Evolutionary conservation across 345 rosid genomes (phyloP), one percentile per base, ranked within the genome.

Genomic region (Eucalyptus coolabah): DNA sequence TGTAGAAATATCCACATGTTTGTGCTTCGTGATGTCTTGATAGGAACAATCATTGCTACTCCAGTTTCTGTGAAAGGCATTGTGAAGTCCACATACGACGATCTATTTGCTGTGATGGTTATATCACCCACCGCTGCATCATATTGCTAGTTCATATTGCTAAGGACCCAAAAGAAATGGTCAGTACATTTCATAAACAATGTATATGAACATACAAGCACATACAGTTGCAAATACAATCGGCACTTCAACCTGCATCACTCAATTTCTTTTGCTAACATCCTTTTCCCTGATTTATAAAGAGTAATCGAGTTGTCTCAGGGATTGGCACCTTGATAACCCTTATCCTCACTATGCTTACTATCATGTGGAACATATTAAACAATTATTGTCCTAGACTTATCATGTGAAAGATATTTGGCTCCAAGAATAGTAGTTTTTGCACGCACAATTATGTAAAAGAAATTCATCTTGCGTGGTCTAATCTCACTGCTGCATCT

Each of bases 1-100:
- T 93, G 89, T 14, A 94, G 89, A 91, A 96, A 96, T 60, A 93
- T 91, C 97, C 96, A 94, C 85, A 90, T 88, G 69, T 91, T 90
- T 69, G 85, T 93, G 54, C 87, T 86, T 45, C 82, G 89, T 10
- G 90, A 86, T 1, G 88, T 59, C 69, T 89, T 37, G 3, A 89
- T 89, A 51, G 88, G 83, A 88, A 93, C 96, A 28, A 95, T 89
- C 94, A 93, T 91, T n/a, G 92, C 90, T 87, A 94, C 91, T n/a
- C 95, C 94, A 37, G 93, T 86, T 10, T 94, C 95, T 1, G 94
- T 60, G 89, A 88, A 95, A 49, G 98, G 93, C 49, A 94, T 42
- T 3, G 95, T 94, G 45, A 93, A 95, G 85, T 94, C 95, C 10
- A 93, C 96, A 50, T 83, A 91, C 3, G 2, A 9, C 2, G 94